Conservation (phyloP, 1,284 basidiomycete species). For the Meripilus lineatus region DNA sequence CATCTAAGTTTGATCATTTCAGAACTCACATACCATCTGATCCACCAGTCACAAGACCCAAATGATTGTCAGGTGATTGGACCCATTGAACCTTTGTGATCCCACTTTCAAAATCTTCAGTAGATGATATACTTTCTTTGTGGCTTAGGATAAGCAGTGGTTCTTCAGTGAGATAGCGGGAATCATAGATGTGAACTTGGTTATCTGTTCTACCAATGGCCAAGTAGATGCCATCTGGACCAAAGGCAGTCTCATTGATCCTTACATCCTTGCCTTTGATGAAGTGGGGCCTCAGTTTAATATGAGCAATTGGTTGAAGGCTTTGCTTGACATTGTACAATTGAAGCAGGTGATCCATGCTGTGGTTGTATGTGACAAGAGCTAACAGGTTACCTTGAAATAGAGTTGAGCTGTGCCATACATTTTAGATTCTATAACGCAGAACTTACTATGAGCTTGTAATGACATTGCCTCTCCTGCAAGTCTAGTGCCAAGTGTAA, state of each 20-base stretch:
- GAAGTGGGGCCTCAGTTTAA: background rate
- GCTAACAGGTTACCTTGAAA: background rate
- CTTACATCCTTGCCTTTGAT: slow-evolving; percentile 26
- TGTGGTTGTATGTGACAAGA: background rate
- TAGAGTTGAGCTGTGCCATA: too few relatives aligned
- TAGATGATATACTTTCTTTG: slow-evolving; percentile 38
- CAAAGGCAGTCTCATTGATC: slow-evolving; percentile 47
- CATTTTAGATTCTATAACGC: background rate
- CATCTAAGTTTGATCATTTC: slow-evolving; percentile 3
- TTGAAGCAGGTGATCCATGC: background rate
- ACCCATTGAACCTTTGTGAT: slow-evolving; percentile 56
- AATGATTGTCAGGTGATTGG: slow-evolving; percentile 32
- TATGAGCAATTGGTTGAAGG: background rate
- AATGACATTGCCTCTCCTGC: slow-evolving; percentile 34
- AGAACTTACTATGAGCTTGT: background rate
- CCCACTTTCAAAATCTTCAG: slow-evolving; percentile 41
- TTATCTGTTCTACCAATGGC: slow-evolving; percentile 60
- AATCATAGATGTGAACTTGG: slow-evolving; percentile 55
- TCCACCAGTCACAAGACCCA: slow-evolving; percentile 56
- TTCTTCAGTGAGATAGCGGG: slow-evolving; percentile 43
- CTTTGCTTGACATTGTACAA: background rate
- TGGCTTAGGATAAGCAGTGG: slow-evolving; percentile 40
- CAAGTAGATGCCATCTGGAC: slow-evolving; percentile 56
- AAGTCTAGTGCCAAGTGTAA: slow-evolving; percentile 40
- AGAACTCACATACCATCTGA: slow-evolving; percentile 45